Evolutionary conservation across 2,329 filamentous ascomycete genomes (phyloP).

Genomic region (Dissoconium aciculare): DNA sequence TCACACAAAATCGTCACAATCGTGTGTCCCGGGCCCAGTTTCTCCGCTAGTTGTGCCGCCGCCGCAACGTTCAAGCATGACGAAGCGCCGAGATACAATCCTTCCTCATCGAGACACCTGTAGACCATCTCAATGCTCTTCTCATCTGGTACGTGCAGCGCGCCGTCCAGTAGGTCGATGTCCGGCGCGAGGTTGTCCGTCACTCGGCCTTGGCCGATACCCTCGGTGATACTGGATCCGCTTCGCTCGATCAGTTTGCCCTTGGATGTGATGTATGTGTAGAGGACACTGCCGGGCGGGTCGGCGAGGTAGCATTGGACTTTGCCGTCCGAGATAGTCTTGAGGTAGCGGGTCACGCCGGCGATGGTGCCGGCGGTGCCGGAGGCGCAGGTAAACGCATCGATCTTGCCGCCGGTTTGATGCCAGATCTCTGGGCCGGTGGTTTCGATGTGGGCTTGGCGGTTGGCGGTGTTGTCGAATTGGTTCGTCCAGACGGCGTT

Average conservation of each 20-base stretch:
- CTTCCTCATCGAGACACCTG: constrained; percentile 86
- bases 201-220: constrained; percentile 88
- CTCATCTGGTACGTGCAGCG: constrained; percentile 72
- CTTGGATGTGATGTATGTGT: constrained; percentile 77
- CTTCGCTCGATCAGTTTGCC: constrained; percentile 68
- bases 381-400: constrained; percentile 91
- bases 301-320: constrained; percentile 87
- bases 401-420: constrained; percentile 71
- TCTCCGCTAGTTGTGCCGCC: constrained; percentile 83
- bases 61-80: constrained; percentile 90
- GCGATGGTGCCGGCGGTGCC: constrained; percentile 87
- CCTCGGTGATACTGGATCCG: constrained; percentile 88
- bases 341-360: constrained; percentile 75
- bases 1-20: constrained; percentile 92
- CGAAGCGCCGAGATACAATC: constrained; percentile 85
- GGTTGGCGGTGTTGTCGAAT: constrained; percentile 92
- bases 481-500: constrained; percentile 98
- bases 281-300: constrained; percentile 82
- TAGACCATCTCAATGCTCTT: constrained; percentile 98
- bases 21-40: constrained; percentile 73
- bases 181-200: constrained; percentile 90
- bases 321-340: constrained; percentile 59
- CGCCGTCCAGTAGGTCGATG: constrained; percentile 68
- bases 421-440: constrained; percentile 96
- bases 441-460: constrained; percentile 87